Evolutionary conservation across 192 early-diverging fungal genomes (phyloP).

Genomic region (Coemansia umbellata): DNA sequence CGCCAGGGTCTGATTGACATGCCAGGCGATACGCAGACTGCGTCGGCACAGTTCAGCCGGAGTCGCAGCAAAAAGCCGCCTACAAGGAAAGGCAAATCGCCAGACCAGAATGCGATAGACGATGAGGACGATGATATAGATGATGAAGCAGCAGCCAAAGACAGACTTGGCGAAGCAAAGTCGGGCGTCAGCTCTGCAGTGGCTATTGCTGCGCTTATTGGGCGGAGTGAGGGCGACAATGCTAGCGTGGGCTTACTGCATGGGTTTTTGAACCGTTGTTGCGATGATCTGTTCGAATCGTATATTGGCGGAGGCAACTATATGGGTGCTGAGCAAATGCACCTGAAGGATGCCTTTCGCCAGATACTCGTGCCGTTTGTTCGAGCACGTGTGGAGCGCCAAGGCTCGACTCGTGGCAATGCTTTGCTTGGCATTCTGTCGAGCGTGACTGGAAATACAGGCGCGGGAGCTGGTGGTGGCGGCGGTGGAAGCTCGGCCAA

Average conservation of each 20-base stretch:
- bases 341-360: constrained; percentile 64
- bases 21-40: constrained; percentile 36
- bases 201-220: constrained; percentile 47
- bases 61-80: constrained; percentile 43
- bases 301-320: constrained; percentile 89
- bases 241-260: constrained; percentile 56
- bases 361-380: constrained; percentile 51
- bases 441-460: constrained; percentile 28
- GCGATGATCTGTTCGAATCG: constrained; percentile 94
- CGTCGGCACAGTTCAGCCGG: constrained; percentile 47
- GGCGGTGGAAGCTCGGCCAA: not conserved
- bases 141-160: constrained; percentile 39
- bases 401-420: constrained; percentile 33
- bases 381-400: constrained; percentile 38
- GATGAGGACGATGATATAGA: constrained; percentile 41
- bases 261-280: constrained; percentile 77
- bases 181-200: constrained; percentile 45
- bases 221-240: constrained; percentile 47
- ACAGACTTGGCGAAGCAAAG: constrained; percentile 38
- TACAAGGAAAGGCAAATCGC: not conserved
- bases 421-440: constrained; percentile 48
- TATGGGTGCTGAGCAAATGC: constrained; percentile 69
- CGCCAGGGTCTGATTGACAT: constrained; percentile 46
- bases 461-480: not conserved
- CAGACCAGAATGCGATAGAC: constrained; percentile 17